phyloP scores from a whole-genome alignment of 2,329 filamentous ascomycete genomes.

The Dactylellina sp. region DNA sequence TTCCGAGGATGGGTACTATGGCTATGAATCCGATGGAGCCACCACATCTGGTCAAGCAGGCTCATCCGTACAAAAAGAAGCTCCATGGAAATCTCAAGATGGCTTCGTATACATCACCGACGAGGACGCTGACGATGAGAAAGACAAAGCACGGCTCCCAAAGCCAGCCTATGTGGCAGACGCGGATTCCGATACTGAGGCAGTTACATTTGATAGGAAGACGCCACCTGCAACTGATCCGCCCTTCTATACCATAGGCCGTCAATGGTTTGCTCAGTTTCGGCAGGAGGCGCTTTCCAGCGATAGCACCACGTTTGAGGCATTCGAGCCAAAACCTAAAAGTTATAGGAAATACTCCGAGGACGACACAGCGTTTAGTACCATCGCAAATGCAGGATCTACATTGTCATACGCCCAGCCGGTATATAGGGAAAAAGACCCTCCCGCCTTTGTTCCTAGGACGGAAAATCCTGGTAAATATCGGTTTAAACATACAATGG shows the following conservation, averaged over 20 bases:
- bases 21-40: not conserved
- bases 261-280: not conserved
- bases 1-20: constrained; percentile 1
- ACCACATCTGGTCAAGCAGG: constrained; percentile 1
- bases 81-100: not conserved
- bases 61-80: not conserved
- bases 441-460: too few species aligned
- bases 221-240: not conserved
- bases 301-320: not conserved
- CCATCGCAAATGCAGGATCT: constrained; percentile 9
- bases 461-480: too few species aligned
- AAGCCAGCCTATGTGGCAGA: not conserved
- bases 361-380: constrained; percentile 13
- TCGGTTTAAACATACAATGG: too few species aligned
- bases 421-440: too few species aligned
- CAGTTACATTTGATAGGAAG: not conserved
- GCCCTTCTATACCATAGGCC: not conserved
- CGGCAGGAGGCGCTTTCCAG: not conserved
- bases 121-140: too few species aligned
- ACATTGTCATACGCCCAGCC: constrained; percentile 3
- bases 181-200: not conserved
- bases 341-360: not conserved
- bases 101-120: too few species aligned
- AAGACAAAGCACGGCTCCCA: too few species aligned
- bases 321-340: not conserved